Percentiles rank a stretch among this genome's conserved stretches.
These are phyloP conservation scores for Calonectria ilicicola DNA, from an alignment of 2,329 filamentous ascomycete species.

Conservation along the genomic window DNA sequence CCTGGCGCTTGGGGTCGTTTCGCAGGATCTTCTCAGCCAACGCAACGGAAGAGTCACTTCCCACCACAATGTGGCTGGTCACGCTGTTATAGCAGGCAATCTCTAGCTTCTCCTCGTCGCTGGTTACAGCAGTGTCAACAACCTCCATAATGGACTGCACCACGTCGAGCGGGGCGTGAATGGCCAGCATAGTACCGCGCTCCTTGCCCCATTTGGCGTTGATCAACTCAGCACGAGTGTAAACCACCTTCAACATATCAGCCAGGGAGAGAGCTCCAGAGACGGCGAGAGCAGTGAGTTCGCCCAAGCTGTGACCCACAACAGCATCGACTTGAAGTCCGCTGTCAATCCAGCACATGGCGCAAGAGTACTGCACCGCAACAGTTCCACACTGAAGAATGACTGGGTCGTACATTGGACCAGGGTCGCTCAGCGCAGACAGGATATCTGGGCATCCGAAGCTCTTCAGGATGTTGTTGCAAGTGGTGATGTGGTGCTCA, in stretches of 20 bases:
- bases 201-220: conserved; percentile 48
- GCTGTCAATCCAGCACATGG: conserved; percentile 35
- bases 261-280: conserved; percentile 46
- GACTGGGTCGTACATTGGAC: conserved; percentile 43
- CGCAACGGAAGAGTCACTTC: conserved; percentile 4
- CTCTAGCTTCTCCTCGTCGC: conserved; percentile 22
- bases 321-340: conserved; percentile 27
- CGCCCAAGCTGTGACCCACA: conserved; percentile 53
- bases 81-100: conserved; percentile 33
- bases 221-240: conserved; percentile 47
- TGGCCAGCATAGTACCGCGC: conserved; percentile 49
- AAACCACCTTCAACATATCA: conserved; percentile 47
- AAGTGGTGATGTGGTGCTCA: conserved; percentile 48
- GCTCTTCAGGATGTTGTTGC: conserved; percentile 41
- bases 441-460: conserved; percentile 47
- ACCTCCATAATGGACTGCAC: conserved; percentile 22
- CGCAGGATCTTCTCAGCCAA: conserved; percentile 16
- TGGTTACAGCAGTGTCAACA: background rate
- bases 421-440: conserved; percentile 43
- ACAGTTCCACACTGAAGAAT: conserved; percentile 46
- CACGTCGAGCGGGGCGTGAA: conserved; percentile 32
- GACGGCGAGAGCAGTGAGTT: conserved; percentile 51
- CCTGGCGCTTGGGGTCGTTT: conserved; percentile 18
- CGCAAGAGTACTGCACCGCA: conserved; percentile 35
- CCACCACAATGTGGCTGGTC: conserved; percentile 27